Percentiles rank a stretch among this genome's conserved stretches.
phyloP scores from a whole-genome alignment of 1,284 basidiomycete genomes.

The Cryptococcus hybrid region DNA sequence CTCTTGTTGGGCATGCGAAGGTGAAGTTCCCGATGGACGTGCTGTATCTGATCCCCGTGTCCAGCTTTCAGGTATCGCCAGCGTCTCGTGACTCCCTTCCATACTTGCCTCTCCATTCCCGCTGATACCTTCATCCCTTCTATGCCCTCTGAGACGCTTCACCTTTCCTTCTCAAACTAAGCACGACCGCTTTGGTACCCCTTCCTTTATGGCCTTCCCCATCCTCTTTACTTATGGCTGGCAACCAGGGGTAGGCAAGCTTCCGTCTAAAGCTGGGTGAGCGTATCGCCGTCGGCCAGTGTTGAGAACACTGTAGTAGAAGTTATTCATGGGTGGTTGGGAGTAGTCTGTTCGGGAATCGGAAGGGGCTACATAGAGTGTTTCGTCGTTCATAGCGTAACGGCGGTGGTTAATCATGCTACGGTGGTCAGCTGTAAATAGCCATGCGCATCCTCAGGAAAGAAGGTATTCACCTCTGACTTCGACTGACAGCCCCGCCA shows the following conservation, averaged over 20 bases:
- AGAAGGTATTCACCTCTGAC: slow-evolving; percentile 63
- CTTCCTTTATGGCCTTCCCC: slow-evolving; percentile 51
- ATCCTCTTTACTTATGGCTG: slow-evolving; percentile 65
- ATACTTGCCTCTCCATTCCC: slow-evolving; percentile 1
- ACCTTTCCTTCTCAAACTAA: slow-evolving; percentile 41
- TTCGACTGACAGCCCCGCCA: slow-evolving; percentile 76
- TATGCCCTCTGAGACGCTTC: slow-evolving; percentile 45
- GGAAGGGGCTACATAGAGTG: slow-evolving; percentile 87
- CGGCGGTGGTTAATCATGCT: slow-evolving; percentile 78
- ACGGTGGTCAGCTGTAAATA: neutral
- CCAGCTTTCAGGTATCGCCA: slow-evolving; percentile 29
- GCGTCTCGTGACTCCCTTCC: neutral
- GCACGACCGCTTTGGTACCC: slow-evolving; percentile 24
- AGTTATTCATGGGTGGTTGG: slow-evolving; percentile 91
- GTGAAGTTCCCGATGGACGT: too few relatives aligned
- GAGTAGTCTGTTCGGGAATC: slow-evolving; percentile 89
- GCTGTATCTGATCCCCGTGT: slow-evolving; percentile 1
- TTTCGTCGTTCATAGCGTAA: slow-evolving; percentile 91
- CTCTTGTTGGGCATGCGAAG: neutral
- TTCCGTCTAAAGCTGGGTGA: slow-evolving; percentile 83
- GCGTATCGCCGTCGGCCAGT: slow-evolving; percentile 69
- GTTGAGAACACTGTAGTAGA: slow-evolving; percentile 85
- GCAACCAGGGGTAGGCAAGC: slow-evolving; percentile 88
- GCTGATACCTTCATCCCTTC: slow-evolving; percentile 2
- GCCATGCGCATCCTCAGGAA: neutral